Evolutionary conservation across 2,329 filamentous ascomycete species (phyloP).

Genomic region (Sclerotinia glacialis): DNA sequence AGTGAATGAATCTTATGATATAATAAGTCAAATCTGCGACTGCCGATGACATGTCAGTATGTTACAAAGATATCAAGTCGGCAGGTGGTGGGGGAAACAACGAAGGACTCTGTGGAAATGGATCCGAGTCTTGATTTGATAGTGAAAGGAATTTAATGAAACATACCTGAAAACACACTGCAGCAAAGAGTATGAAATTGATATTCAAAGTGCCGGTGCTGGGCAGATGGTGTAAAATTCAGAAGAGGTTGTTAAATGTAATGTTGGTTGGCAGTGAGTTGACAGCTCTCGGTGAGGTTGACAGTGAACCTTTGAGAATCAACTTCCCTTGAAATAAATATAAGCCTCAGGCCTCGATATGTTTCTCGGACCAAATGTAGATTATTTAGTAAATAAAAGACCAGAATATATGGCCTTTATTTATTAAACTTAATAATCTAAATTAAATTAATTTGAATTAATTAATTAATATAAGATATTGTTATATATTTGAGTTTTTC

Average conservation of each 20-base stretch:
- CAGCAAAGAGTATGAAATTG: neutral
- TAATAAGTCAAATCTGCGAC: constrained; percentile 10
- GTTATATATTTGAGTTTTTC: too few relatives aligned
- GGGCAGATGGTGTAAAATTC: neutral
- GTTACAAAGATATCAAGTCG: neutral
- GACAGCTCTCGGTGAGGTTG: constrained; percentile 15
- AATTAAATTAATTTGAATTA: too few relatives aligned
- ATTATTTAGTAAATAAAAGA: too few relatives aligned
- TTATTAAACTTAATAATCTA: too few relatives aligned
- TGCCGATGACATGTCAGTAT: constrained; percentile 10
- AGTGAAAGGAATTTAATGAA: neutral
- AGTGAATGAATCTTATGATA: constrained; percentile 7
- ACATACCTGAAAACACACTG: constrained; percentile 9
- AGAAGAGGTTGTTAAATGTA: constrained; percentile 12
- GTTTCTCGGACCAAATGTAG: neutral
- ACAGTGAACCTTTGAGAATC: constrained; percentile 6
- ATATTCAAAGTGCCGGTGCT: constrained; percentile 8
- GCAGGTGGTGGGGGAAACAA: constrained; percentile 7
- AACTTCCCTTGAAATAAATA: neutral
- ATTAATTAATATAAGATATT: too few relatives aligned
- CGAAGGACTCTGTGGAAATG: constrained; percentile 14
- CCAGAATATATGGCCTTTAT: too few relatives aligned
- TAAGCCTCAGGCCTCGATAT: neutral
- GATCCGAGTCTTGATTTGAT: constrained; percentile 1
- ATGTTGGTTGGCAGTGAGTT: constrained; percentile 17